Evolutionary conservation across 805 yeast genomes (phyloP).

Genomic region (Metschnikowia peoriensis): DNA sequence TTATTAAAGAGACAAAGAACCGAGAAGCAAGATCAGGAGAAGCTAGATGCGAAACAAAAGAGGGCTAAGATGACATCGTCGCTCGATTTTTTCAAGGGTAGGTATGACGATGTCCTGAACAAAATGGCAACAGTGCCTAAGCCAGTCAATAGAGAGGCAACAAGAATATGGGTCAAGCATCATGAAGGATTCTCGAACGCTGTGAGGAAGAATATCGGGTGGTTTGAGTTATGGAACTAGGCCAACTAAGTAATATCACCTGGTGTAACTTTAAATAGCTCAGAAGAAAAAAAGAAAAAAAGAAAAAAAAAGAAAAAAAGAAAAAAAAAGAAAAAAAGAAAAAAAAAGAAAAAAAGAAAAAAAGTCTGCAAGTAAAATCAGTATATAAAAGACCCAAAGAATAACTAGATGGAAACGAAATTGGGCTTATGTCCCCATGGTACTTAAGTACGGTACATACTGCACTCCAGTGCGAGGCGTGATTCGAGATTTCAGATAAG

Average conservation of each 20-base stretch:
- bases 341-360: too few species aligned
- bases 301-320: too few species aligned
- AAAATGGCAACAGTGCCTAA: conserved; percentile 18
- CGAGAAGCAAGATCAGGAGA: conserved; percentile 5
- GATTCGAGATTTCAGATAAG: background rate
- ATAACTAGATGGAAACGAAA: too few species aligned
- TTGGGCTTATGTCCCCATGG: background rate
- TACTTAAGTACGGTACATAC: background rate
- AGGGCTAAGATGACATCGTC: conserved; percentile 23
- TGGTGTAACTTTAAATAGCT: too few species aligned
- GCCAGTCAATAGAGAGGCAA: conserved; percentile 14
- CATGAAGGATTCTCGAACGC: conserved; percentile 93
- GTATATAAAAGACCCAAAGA: too few species aligned
- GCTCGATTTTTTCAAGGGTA: conserved; percentile 39
- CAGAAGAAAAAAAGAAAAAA: too few species aligned
- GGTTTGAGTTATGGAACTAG: conserved; percentile 62
- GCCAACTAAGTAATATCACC: too few species aligned
- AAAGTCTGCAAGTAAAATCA: background rate
- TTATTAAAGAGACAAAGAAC: conserved; percentile 16
- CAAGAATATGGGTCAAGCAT: conserved; percentile 76
- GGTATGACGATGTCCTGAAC: conserved; percentile 33
- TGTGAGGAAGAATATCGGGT: conserved; percentile 76
- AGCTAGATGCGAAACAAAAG: conserved; percentile 21
- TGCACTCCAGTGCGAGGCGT: background rate
- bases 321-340: too few species aligned